A percentile compares a stretch with the other conserved stretches of the same genome.
phyloP scores from a whole-genome alignment of 2,329 filamentous ascomycete species.

The Aureobasidium mangrovei region DNA sequence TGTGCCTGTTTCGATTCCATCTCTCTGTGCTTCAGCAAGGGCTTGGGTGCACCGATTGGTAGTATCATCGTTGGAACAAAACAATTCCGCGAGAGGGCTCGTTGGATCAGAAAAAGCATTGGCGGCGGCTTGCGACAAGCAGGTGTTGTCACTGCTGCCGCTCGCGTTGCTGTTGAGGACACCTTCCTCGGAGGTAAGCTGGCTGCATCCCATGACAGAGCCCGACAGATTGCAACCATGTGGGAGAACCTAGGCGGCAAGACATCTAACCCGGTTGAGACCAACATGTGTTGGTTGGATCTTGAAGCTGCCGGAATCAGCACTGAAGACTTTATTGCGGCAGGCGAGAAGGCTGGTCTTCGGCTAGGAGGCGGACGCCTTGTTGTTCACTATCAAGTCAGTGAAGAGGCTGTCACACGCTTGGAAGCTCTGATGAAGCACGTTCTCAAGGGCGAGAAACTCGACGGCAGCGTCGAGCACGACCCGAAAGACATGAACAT shows the following conservation, averaged over 20 bases:
- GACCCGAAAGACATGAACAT: conserved; percentile 16
- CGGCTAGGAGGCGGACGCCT: conserved; percentile 49
- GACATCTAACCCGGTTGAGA: conserved; percentile 62
- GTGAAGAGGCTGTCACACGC: conserved; percentile 51
- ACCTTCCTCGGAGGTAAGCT: conserved; percentile 65
- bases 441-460: conserved; percentile 24
- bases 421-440: conserved; percentile 48
- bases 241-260: conserved; percentile 65
- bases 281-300: conserved; percentile 90
- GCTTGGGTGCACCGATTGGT: conserved; percentile 71
- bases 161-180: conserved; percentile 67
- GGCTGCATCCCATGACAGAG: conserved; percentile 50
- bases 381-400: conserved; percentile 66
- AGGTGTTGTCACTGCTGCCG: conserved; percentile 67
- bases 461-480: conserved; percentile 20
- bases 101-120: conserved; percentile 73
- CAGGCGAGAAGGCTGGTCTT: conserved; percentile 50
- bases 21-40: conserved; percentile 73
- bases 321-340: conserved; percentile 43
- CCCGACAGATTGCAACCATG: conserved; percentile 52
- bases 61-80: conserved; percentile 58
- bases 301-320: conserved; percentile 51
- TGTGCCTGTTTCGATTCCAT: conserved; percentile 63
- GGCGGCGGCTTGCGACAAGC: conserved; percentile 71
- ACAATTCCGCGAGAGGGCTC: conserved; percentile 54